Percentiles rank a stretch among this genome's conserved stretches.
Conservation (phyloP, 768 basidiomycete genomes). For the Tephrocybe sp. region DNA sequence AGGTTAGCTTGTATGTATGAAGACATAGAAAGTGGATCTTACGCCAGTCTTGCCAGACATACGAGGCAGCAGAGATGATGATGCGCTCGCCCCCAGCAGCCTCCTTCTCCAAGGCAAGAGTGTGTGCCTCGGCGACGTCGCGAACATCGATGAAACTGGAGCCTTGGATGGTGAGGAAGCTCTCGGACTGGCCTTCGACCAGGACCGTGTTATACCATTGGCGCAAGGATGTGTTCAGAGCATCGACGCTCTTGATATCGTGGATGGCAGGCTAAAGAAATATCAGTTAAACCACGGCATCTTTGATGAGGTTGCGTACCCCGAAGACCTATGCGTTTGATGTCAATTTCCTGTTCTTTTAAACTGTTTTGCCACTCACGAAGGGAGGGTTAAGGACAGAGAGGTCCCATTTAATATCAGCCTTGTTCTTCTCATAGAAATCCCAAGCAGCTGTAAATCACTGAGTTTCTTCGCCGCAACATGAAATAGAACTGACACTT, state of each 20-base stretch:
- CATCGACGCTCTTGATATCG: slow-evolving; percentile 22
- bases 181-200: slow-evolving; percentile 14
- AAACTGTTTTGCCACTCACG: slow-evolving; percentile 21
- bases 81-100: slow-evolving; percentile 52
- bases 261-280: slow-evolving; percentile 35
- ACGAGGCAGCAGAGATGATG: slow-evolving; percentile 32
- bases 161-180: slow-evolving; percentile 19
- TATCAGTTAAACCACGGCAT: background rate
- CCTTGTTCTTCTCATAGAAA: slow-evolving; percentile 34
- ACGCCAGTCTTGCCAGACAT: slow-evolving; percentile 28
- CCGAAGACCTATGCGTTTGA: slow-evolving; percentile 24
- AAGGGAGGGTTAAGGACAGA: slow-evolving; percentile 52
- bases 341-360: background rate
- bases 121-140: slow-evolving; percentile 50
- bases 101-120: slow-evolving; percentile 40
- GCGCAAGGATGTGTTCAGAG: slow-evolving; percentile 34
- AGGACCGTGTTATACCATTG: slow-evolving; percentile 32
- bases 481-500: background rate
- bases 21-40: background rate
- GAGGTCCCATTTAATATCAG: slow-evolving; percentile 48
- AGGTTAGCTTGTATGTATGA: background rate
- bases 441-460: slow-evolving; percentile 37
- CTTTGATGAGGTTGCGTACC: slow-evolving; percentile 14
- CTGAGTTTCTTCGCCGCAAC: background rate
- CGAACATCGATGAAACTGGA: slow-evolving; percentile 40